Evolutionary conservation across 1,139 yeast species (phyloP).

Genomic region (Kodamaea ohmeri): DNA sequence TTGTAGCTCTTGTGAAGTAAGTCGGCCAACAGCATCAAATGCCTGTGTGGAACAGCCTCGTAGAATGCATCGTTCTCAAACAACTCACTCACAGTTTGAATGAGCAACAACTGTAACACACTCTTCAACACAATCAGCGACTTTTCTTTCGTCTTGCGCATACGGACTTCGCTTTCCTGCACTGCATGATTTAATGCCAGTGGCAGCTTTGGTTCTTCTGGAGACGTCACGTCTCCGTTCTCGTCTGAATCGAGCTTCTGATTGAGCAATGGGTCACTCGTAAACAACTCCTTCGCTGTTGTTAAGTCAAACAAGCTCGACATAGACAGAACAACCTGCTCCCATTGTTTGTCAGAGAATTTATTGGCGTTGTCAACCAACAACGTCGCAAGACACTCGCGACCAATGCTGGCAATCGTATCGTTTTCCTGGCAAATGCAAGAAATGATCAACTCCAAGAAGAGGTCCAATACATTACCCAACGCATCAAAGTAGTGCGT

Average conservation of each 20-base stretch:
- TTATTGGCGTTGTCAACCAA: slow-evolving; percentile 70
- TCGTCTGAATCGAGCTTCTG: slow-evolving; percentile 3
- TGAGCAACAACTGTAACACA: slow-evolving; percentile 83
- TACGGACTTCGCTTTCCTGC: slow-evolving; percentile 21
- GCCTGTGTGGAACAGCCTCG: slow-evolving; percentile 61
- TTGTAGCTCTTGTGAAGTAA: slow-evolving; percentile 67
- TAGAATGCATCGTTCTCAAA: slow-evolving; percentile 71
- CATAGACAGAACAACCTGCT: slow-evolving; percentile 60
- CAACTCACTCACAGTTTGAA: slow-evolving; percentile 80
- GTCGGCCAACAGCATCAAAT: slow-evolving; percentile 57
- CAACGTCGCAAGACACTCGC: slow-evolving; percentile 79
- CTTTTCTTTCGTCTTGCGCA: slow-evolving; percentile 49
- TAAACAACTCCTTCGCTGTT: slow-evolving; percentile 81
- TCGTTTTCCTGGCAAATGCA: slow-evolving; percentile 97
- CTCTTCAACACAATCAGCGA: slow-evolving; percentile 88
- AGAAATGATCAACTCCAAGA: slow-evolving; percentile 70
- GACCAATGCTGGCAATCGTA: slow-evolving; percentile 91
- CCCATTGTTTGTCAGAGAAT: slow-evolving; percentile 72
- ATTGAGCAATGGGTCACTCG: slow-evolving; percentile 55
- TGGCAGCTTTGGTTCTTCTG: slow-evolving; percentile 15
- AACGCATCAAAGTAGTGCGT: slow-evolving; percentile 76
- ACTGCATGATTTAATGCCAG: slow-evolving; percentile 18
- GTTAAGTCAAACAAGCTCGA: slow-evolving; percentile 72
- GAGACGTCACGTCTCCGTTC: slow-evolving; percentile 5
- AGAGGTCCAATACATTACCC: slow-evolving; percentile 71